Percentiles rank a stretch among this genome's conserved stretches.
These are phyloP conservation scores for Pezicula radicicola DNA, from an alignment of 2,329 filamentous ascomycete genomes.

Conservation along the genomic window DNA sequence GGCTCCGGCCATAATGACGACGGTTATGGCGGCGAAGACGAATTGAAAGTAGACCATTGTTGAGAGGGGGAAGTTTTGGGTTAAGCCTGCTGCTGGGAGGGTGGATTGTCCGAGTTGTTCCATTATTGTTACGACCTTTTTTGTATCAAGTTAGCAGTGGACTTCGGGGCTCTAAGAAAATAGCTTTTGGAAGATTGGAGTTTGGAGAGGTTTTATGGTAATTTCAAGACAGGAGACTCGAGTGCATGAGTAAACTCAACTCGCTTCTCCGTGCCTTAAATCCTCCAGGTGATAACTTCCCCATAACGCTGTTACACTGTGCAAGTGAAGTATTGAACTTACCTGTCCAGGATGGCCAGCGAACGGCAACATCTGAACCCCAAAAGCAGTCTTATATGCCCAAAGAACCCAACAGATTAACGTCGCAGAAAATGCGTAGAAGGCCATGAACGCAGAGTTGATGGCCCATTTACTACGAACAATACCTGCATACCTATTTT, in stretches of 20 bases:
- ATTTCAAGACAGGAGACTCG: no score
- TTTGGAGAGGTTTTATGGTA: no score
- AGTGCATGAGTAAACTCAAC: no score
- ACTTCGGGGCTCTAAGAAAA: no score
- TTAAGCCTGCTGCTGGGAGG: conserved; percentile 38
- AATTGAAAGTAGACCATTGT: conserved; percentile 54
- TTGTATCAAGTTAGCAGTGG: no score
- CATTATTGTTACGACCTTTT: conserved; percentile 33
- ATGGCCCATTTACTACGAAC: conserved; percentile 47
- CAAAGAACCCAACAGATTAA: conserved; percentile 48
- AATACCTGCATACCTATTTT: conserved; percentile 38
- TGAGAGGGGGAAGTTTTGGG: conserved; percentile 39
- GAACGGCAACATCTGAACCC: conserved; percentile 46
- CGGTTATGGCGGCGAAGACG: conserved; percentile 48
- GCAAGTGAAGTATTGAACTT: no score
- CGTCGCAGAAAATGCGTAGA: conserved; percentile 45
- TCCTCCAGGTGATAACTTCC: no score
- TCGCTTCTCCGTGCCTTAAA: no score
- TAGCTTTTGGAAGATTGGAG: no score
- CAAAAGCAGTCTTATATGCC: conserved; percentile 46
- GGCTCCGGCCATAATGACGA: conserved; percentile 43
- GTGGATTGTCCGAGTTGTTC: conserved; percentile 38
- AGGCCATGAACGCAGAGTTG: conserved; percentile 47
- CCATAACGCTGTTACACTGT: no score
- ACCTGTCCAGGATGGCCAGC: conserved; percentile 44